These are phyloP conservation scores for Scalesia atractyloides DNA, from an alignment of 129 eudicot genomes.

Conservation along the genomic window DNA sequence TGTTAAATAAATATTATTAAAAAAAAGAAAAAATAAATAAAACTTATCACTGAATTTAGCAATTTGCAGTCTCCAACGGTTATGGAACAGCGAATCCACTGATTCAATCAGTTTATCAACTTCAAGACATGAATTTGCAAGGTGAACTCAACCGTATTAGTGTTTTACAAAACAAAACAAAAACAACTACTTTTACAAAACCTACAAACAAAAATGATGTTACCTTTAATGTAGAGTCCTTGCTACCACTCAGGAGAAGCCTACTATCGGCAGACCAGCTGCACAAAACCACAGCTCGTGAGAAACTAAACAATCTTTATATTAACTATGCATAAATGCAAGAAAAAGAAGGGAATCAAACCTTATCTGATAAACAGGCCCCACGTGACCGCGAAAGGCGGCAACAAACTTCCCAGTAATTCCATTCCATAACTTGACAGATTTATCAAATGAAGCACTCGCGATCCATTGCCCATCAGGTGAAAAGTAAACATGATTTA, in stretches of 20 bases:
- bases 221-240: conserved; percentile 96
- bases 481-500: conserved; percentile 96
- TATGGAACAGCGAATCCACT: too few relatives aligned
- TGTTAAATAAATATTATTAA: too few relatives aligned
- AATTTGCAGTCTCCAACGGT: too few relatives aligned
- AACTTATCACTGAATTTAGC: too few relatives aligned
- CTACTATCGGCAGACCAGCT: conserved; percentile 99
- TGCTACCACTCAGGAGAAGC: conserved; percentile 95
- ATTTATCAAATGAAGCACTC: conserved; percentile 96
- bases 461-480: conserved; percentile 99
- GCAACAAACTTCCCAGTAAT: conserved; percentile 86
- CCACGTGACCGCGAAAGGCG: conserved; percentile 96
- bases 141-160: too few relatives aligned
- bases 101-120: too few relatives aligned
- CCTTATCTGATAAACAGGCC: conserved; percentile 99
- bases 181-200: background rate
- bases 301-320: background rate
- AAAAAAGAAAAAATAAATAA: too few relatives aligned
- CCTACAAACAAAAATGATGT: background rate
- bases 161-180: background rate
- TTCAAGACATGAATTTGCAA: too few relatives aligned
- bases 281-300: conserved; percentile 35
- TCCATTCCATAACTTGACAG: conserved; percentile 97
- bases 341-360: conserved; percentile 23
- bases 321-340: background rate